Percentiles rank a stretch among this genome's conserved stretches.
Evolutionary conservation across 1,284 basidiomycete species (phyloP).

Genomic region (Coniophora puteana): DNA sequence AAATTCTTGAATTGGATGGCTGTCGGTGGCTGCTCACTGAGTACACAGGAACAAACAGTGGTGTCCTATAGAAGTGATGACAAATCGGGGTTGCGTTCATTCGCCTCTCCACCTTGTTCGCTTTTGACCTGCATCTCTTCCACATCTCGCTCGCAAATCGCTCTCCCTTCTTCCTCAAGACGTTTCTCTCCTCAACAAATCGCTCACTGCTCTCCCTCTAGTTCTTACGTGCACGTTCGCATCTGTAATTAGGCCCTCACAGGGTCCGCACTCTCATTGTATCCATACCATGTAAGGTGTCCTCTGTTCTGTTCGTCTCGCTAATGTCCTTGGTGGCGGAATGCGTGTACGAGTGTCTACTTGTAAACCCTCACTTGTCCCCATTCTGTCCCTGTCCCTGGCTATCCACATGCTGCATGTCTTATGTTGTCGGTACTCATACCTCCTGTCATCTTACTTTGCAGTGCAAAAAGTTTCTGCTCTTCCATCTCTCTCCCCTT

Average conservation of each 20-base stretch:
- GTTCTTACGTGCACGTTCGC: too few species aligned
- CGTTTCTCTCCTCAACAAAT: too few species aligned
- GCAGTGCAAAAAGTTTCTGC: conserved; percentile 44
- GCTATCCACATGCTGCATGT: conserved; percentile 34
- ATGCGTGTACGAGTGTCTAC: conserved; percentile 14
- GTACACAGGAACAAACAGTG: too few species aligned
- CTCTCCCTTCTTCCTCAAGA: conserved; percentile 9
- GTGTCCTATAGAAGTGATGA: too few species aligned
- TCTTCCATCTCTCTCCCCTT: conserved; percentile 31
- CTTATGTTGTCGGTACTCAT: conserved; percentile 49
- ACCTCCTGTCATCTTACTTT: conserved; percentile 42
- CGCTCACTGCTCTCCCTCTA: too few species aligned
- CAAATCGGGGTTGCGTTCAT: too few species aligned
- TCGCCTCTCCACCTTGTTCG: conserved; percentile 11
- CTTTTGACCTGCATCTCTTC: conserved; percentile 9
- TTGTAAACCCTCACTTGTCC: conserved; percentile 22
- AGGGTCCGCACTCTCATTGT: conserved; percentile 22
- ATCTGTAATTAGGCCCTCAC: too few species aligned
- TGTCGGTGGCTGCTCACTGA: too few species aligned
- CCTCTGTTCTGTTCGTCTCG: conserved; percentile 13
- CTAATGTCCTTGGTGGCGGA: conserved; percentile 30
- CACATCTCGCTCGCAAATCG: not conserved
- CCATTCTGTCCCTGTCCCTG: conserved; percentile 26
- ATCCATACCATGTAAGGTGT: conserved; percentile 30
- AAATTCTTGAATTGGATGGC: too few species aligned